A percentile compares a stretch with the other conserved stretches of the same genome.
Conservation (phyloP, 306 rosid genomes). For the Gastrolobium villosum region DNA sequence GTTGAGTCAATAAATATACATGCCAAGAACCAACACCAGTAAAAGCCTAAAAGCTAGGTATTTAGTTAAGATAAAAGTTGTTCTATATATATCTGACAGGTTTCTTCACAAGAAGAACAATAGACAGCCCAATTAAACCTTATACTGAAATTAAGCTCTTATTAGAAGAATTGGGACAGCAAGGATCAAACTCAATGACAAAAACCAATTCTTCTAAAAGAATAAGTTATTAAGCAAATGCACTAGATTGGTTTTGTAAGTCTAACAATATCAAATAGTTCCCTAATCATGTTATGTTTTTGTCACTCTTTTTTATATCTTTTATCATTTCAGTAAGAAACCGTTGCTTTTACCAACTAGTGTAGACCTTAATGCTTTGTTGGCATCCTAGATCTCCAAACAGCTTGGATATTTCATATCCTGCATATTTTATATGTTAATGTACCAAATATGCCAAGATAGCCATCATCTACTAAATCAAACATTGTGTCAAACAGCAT, state of each 20-base stretch:
- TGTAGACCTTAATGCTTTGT: constrained; percentile 10
- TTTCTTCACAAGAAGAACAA: not conserved
- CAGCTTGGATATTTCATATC: constrained; percentile 23
- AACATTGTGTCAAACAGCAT: not conserved
- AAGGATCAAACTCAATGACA: not conserved
- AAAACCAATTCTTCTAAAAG: constrained; percentile 4
- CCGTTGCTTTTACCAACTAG: not conserved
- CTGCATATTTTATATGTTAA: not conserved
- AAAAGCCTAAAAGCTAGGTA: too few species aligned
- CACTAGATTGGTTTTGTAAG: not conserved
- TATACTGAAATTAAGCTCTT: not conserved
- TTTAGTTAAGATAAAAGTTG: too few species aligned
- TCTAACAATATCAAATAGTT: constrained; percentile 13
- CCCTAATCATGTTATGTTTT: not conserved
- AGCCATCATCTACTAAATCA: not conserved
- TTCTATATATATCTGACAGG: too few species aligned
- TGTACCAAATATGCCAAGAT: constrained; percentile 8
- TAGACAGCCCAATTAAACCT: not conserved
- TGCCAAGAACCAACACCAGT: not conserved
- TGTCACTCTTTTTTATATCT: not conserved
- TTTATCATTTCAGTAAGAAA: not conserved
- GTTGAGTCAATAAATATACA: not conserved
- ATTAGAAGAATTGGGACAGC: not conserved
- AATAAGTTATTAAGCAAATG: not conserved
- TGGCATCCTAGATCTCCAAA: constrained; percentile 3